Conservation (phyloP, 192 early-diverging fungal species). For the Coemansia sp. region DNA sequence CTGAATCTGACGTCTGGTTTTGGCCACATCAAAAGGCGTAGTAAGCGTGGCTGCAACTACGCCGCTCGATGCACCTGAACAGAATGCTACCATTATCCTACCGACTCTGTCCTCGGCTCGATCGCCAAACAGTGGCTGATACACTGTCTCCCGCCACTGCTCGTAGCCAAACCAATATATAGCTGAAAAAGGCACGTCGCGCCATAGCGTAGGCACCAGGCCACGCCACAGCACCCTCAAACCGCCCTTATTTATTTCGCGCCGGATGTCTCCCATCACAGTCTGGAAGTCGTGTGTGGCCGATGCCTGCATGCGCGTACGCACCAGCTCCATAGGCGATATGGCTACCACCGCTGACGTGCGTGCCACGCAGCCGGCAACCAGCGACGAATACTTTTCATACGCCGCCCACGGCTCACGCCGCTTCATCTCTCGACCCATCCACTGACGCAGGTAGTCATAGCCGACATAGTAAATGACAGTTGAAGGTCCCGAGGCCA, state of each 20-base stretch:
- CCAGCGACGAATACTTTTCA: slow-evolving; percentile 65
- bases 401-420: slow-evolving; percentile 22
- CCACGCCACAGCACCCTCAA: slow-evolving; percentile 78
- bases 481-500: slow-evolving; percentile 88
- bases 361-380: slow-evolving; percentile 78
- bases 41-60: slow-evolving; percentile 85
- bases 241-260: slow-evolving; percentile 66
- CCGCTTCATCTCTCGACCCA: slow-evolving; percentile 26
- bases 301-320: slow-evolving; percentile 86
- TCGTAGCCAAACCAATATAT: slow-evolving; percentile 96
- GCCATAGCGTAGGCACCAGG: slow-evolving; percentile 80
- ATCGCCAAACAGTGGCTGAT: slow-evolving; percentile 24
- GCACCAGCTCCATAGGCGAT: slow-evolving; percentile 88
- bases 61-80: slow-evolving; percentile 83
- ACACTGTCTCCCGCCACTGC: slow-evolving; percentile 60
- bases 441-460: slow-evolving; percentile 72
- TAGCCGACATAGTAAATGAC: slow-evolving; percentile 96
- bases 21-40: slow-evolving; percentile 95
- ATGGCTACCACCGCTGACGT: slow-evolving; percentile 74
- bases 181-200: slow-evolving; percentile 96
- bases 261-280: slow-evolving; percentile 60
- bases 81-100: slow-evolving; percentile 61
- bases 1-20: slow-evolving; percentile 83
- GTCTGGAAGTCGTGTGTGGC: slow-evolving; percentile 60
- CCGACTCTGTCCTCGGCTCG: neutral